Evolutionary conservation across 140 eudicot species (phyloP).

Genomic region (Artemisia princeps): DNA sequence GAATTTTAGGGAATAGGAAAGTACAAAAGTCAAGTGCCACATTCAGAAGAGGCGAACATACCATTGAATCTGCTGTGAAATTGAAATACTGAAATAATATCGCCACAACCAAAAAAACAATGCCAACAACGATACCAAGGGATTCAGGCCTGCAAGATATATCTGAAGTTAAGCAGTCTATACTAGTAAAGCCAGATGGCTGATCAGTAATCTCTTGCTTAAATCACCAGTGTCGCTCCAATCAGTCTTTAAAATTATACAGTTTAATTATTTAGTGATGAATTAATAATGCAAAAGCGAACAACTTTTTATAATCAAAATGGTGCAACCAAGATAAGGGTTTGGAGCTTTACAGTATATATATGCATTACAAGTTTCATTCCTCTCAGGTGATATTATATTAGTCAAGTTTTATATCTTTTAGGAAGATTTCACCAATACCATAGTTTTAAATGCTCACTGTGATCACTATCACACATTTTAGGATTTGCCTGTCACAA

Average conservation of each 20-base stretch:
- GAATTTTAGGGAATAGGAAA: too few species aligned
- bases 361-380: not conserved
- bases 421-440: not conserved
- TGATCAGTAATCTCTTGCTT: not conserved
- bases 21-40: conserved; percentile 17
- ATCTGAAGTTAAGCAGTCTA: not conserved
- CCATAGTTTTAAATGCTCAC: not conserved
- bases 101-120: conserved; percentile 73
- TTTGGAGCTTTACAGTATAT: conserved; percentile 6
- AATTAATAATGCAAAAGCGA: not conserved
- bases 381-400: not conserved
- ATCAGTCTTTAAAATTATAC: not conserved
- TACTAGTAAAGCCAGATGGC: not conserved
- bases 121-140: conserved; percentile 82
- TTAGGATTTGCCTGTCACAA: not conserved
- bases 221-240: not conserved
- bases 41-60: conserved; percentile 30
- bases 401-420: not conserved
- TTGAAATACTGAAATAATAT: conserved; percentile 78
- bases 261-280: not conserved
- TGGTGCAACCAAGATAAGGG: not conserved
- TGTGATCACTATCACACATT: not conserved
- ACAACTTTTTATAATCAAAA: not conserved
- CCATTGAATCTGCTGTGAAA: conserved; percentile 79
- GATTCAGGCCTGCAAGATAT: conserved; percentile 87